Base-by-base conservation (phyloP, 257 asterid genomes). In the Nicotiana paniculata region DNA sequence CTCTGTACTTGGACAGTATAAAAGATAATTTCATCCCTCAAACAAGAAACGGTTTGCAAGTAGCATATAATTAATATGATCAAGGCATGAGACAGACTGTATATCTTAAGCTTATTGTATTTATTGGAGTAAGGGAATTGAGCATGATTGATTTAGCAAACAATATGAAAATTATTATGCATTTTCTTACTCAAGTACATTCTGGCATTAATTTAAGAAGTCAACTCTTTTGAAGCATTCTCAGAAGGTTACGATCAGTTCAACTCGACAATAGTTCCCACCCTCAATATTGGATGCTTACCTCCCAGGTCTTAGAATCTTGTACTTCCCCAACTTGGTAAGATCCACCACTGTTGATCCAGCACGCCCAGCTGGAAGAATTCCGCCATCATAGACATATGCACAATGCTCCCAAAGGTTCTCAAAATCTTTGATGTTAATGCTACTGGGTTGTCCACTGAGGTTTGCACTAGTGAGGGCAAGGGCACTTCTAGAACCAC, bases 391-490 rank as follows among this genome's bases (percentile, higher is more conserved):
- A 85, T 93, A 94, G 59, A 96, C 63, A 54, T 84, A 86, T 54
- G 91, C 93, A 80, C 98, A 93, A 55, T 89, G 97, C 63, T 89
- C 86, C 99, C 97, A 94, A 5, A 96, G 95, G 79, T 82, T 89
- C 88, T 91, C 90, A 33, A 96, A 94, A 83, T 96, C 99, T 81
- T 84, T 89, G 80, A 94, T 88, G 83, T 91, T 89, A 63, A 96
- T 94, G 79, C 98, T 94, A 81, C 97, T 96, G 10, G 93, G 93
- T 79, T 87, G 91, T 65, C 97, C 94, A 5, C 94, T 94, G 79
- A 94, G 93, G 88, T 96, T 96, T 46, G 99, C 99, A 51, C 98
- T 96, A 5, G 97, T 96, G 72, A 96, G 97, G 64, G 97, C 98
- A 82, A 96, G 86, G 3, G 98, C 97, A 83, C 96, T 92, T 74